A percentile compares a stretch with the other conserved stretches of the same genome.
These are phyloP conservation scores for Marsdenia floribunda DNA, from an alignment of 257 asterid species.

Conservation along the genomic window DNA sequence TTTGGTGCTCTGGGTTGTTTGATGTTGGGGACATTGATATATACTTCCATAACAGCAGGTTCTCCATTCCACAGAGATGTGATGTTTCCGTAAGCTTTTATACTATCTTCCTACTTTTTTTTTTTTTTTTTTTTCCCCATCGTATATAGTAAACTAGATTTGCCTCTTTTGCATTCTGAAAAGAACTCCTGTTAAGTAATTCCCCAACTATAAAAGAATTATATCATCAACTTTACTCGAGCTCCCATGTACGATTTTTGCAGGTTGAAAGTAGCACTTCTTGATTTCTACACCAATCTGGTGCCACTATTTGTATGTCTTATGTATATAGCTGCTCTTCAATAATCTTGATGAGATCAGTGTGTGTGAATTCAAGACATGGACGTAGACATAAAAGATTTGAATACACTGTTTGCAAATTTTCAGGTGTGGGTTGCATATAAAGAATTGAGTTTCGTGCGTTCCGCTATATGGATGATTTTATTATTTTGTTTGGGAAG, in stretches of 20 bases:
- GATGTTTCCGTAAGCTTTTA: slow-evolving; percentile 62
- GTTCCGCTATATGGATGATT: slow-evolving; percentile 53
- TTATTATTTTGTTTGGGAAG: slow-evolving; percentile 72
- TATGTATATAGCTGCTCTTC: not conserved
- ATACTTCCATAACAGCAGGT: slow-evolving; percentile 61
- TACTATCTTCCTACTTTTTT: not conserved
- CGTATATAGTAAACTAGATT: not conserved
- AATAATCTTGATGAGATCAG: no score
- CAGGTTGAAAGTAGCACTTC: slow-evolving; percentile 62
- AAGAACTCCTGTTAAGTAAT: not conserved
- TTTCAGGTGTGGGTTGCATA: slow-evolving; percentile 83
- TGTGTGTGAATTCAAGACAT: no score
- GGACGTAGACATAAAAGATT: not conserved
- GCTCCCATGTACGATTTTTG: slow-evolving; percentile 8
- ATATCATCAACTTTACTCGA: no score
- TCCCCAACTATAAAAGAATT: no score
- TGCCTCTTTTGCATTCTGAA: not conserved
- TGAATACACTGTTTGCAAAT: not conserved
- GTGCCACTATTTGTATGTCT: slow-evolving; percentile 58
- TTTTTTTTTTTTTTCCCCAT: no score
- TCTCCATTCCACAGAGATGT: slow-evolving; percentile 67
- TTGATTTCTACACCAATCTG: slow-evolving; percentile 61
- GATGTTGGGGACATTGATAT: slow-evolving; percentile 65
- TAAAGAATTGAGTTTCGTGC: slow-evolving; percentile 61
- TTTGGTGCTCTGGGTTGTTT: slow-evolving; percentile 59